Evolutionary conservation across 768 basidiomycete species (phyloP), one percentile per base, ranked within the genome.

Genomic region (Coprinopsis sp.): DNA sequence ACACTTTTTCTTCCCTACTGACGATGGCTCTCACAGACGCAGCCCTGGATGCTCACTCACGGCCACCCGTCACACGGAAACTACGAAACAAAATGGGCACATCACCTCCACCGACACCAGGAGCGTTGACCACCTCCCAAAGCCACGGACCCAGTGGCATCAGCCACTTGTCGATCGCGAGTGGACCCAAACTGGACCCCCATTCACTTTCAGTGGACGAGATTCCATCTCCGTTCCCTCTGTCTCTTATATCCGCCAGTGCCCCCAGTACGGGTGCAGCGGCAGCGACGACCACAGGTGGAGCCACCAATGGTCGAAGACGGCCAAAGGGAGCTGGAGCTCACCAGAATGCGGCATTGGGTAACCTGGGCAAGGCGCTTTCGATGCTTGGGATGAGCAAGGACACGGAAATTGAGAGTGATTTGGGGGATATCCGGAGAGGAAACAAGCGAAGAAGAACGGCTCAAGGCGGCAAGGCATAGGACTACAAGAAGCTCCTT

Each of bases 151-250:
- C 19, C 55, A 65, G 14, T 44, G 64, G 21, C 54, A 66, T 41
- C 58, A 62, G 22, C 55, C 68, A 67, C 36, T 72, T 84, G 0
- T 79, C 85, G 16, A 78, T 87, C 55, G 81, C 84, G 1, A 72
- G 79, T 2, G 83, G 81, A 0, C 84, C 82, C 0, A 78, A 87
- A 60, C 73, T 78, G 29, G 91, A 90, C 60, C 89, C 89, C 2
- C 86, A 89, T 58, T 91, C 90, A 4, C 81, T 91, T 37, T 77
- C 86, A 3, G 84, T 91, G 31, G 90, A 92, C 53, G 90, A 91
- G 58, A 76, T 92, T 29, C 87, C 89, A 3, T 91, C 90, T 0
- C 87, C 86, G 8, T 55, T 55, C 43, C 65, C 65, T n/a, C 53
- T 66, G 4, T 62, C 63, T 16, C 53, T 61, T 13, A 60, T 56